Evolutionary conservation across 2,329 filamentous ascomycete genomes (phyloP).

Genomic region (Hymenoscyphus scutula): DNA sequence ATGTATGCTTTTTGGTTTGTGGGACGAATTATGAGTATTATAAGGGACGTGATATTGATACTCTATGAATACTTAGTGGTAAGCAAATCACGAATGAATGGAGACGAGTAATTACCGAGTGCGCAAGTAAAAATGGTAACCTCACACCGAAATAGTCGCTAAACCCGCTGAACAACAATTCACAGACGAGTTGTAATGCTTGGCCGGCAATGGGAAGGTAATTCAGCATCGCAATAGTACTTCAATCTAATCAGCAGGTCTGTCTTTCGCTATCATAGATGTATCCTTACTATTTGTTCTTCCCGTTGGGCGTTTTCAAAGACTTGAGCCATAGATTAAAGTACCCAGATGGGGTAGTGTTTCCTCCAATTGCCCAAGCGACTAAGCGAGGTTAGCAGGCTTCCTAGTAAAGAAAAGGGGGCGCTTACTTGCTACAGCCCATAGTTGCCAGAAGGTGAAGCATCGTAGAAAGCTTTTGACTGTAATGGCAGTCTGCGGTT

Average conservation of each 20-base stretch:
- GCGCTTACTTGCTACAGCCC: conserved; percentile 37
- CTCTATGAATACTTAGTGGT: too few species aligned
- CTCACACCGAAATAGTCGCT: conserved; percentile 14
- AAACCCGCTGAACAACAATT: conserved; percentile 17
- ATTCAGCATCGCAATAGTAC: conserved; percentile 13
- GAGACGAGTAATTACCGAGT: neutral
- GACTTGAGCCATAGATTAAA: conserved; percentile 45
- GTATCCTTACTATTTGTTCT: neutral
- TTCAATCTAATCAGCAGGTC: too few species aligned
- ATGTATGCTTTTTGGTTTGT: conserved; percentile 16
- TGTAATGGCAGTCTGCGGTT: neutral
- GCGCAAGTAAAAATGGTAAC: conserved; percentile 12
- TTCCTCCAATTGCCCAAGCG: conserved; percentile 41
- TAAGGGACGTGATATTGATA: conserved; percentile 16
- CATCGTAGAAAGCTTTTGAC: conserved; percentile 45
- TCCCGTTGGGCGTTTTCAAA: conserved; percentile 41
- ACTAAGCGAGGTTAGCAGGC: neutral
- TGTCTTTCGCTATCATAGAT: too few species aligned
- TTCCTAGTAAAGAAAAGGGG: too few species aligned
- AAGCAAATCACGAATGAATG: too few species aligned
- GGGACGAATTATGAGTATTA: conserved; percentile 16
- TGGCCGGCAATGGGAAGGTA: conserved; percentile 15
- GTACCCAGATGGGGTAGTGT: conserved; percentile 47
- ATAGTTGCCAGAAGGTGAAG: conserved; percentile 46
- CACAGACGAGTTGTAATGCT: conserved; percentile 13